Conservation (phyloP, 306 rosid genomes). For the Pachyrhizus erosus region DNA sequence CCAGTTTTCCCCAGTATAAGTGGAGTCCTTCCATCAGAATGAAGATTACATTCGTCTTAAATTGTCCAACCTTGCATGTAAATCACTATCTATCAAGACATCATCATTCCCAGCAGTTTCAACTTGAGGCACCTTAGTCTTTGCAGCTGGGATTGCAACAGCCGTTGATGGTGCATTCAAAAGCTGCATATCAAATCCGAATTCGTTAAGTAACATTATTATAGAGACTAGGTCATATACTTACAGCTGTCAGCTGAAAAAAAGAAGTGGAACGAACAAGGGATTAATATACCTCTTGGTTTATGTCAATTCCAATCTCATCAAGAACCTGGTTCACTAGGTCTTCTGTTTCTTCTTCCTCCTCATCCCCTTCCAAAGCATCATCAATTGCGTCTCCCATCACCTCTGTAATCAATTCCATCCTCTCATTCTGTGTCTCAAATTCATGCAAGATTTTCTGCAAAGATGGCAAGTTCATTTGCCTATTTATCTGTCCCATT, state of each 20-base stretch:
- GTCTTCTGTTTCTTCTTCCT: conserved; percentile 96
- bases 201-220: conserved; percentile 31
- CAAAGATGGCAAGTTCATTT: conserved; percentile 92
- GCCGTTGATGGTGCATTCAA: conserved; percentile 83
- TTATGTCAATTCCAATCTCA: conserved; percentile 86
- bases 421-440: conserved; percentile 91
- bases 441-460: conserved; percentile 97
- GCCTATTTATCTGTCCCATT: conserved; percentile 99
- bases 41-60: conserved; percentile 70
- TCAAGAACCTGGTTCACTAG: conserved; percentile 95
- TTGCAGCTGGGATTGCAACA: conserved; percentile 79
- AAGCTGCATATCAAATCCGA: conserved; percentile 63
- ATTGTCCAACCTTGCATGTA: conserved; percentile 91
- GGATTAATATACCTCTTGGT: conserved; percentile 76
- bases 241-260: conserved; percentile 6
- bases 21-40: conserved; percentile 38
- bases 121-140: conserved; percentile 75
- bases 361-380: conserved; percentile 98
- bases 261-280: conserved; percentile 1
- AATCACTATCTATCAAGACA: conserved; percentile 81
- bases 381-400: conserved; percentile 97
- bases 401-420: conserved; percentile 83
- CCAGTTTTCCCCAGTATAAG: conserved; percentile 38
- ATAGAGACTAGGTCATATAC: neutral
- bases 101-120: conserved; percentile 75